Percentiles rank a stretch among this genome's conserved stretches.
These are phyloP conservation scores for Miamiensis avidus DNA, from an alignment of 169 alveolate genomes.

Conservation along the genomic window DNA sequence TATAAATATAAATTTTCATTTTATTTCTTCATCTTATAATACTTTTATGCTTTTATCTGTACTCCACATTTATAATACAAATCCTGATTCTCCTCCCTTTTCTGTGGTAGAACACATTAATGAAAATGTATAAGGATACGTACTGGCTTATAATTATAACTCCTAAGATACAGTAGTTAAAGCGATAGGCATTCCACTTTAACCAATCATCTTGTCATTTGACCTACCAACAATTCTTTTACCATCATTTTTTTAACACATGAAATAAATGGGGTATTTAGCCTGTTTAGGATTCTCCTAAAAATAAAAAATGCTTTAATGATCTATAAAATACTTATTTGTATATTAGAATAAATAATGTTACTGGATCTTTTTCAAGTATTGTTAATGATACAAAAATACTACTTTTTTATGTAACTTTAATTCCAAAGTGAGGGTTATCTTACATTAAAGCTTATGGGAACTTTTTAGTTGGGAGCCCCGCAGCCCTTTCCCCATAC, in stretches of 20 bases:
- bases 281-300: constrained; percentile 57
- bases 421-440: constrained; percentile 59
- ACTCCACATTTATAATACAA: background rate
- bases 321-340: no score
- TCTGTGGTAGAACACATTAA: constrained; percentile 46
- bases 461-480: constrained; percentile 57
- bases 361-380: constrained; percentile 26
- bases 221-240: constrained; percentile 31
- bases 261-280: constrained; percentile 49
- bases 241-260: constrained; percentile 48
- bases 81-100: constrained; percentile 34
- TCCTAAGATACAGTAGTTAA: constrained; percentile 46
- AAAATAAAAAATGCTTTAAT: no score
- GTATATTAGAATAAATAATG: no score
- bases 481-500: constrained; percentile 68
- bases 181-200: constrained; percentile 50
- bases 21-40: background rate
- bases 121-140: constrained; percentile 54
- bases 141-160: constrained; percentile 36
- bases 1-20: no score
- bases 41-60: background rate
- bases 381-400: constrained; percentile 51
- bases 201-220: constrained; percentile 33
- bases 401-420: constrained; percentile 45
- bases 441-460: constrained; percentile 41